phyloP scores from a whole-genome alignment of 2,329 filamentous ascomycete genomes.

The Aureobasidium sp. region DNA sequence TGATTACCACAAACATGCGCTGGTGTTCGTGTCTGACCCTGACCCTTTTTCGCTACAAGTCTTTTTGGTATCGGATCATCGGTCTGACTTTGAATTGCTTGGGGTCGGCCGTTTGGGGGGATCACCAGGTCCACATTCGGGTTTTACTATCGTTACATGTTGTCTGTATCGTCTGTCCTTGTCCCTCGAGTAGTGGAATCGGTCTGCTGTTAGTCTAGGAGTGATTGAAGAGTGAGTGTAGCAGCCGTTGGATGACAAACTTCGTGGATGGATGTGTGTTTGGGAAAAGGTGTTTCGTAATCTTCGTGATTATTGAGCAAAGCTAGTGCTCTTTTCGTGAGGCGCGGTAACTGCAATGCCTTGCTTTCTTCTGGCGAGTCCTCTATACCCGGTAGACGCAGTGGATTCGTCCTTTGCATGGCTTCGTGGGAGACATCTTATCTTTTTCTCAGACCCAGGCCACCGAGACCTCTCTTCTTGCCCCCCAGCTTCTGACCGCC shows the following conservation, averaged over 20 bases:
- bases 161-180: too few species aligned
- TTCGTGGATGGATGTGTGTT: background rate
- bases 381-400: background rate
- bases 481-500: slow-evolving; percentile 7
- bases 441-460: background rate
- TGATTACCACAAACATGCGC: too few species aligned
- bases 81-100: too few species aligned
- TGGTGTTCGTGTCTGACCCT: background rate
- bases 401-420: background rate
- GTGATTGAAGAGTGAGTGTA: too few species aligned
- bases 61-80: too few species aligned
- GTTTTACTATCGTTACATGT: too few species aligned
- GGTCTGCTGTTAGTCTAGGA: too few species aligned
- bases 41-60: too few species aligned
- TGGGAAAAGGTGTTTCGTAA: background rate
- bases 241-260: too few species aligned
- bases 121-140: too few species aligned
- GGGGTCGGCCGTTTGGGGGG: too few species aligned
- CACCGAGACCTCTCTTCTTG: slow-evolving; percentile 3
- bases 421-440: background rate
- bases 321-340: background rate
- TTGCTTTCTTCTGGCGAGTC: background rate
- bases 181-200: too few species aligned
- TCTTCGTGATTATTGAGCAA: background rate
- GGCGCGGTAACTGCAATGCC: background rate